Evolutionary conservation across 495 filamentous ascomycete genomes (phyloP), one percentile per base, ranked within the genome.

Genomic region (Penicillium lagena): DNA sequence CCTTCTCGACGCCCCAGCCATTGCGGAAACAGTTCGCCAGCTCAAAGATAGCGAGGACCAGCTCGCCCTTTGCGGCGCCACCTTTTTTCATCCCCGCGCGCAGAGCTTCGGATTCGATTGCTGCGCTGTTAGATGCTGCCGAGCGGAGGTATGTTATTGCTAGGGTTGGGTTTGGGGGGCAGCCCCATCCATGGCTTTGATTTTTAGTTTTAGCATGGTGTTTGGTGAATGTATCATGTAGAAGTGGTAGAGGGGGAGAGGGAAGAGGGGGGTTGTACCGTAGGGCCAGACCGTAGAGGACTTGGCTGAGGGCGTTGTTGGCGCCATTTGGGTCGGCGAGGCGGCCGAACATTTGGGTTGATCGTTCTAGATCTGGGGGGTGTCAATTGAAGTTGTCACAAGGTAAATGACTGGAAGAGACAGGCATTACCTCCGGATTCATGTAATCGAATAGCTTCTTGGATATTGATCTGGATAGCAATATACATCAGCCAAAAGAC

Each of bases 11-110:
- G 39, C 93, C 93, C 94, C 93, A 97, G 22, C 90, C 93, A 66
- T 97, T 82, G 35, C 94, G 85, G 72, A 95, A 97, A 59, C 86
- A 95, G 67, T 97, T 96, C 28, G 86, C 93, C 12, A 78, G 62
- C 52, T 99, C 93, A 61, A 90, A 97, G 43, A 99, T 96, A 11
- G 93, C 93, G 29, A 97, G 83, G n/a, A 96, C 86, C 40, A 99
- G 80, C 68, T 99, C 94, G 35, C 93, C 91, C 67, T 99, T 99
- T 31, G 91, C 93, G 29, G 86, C 80, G 42, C 94, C 93, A 35
- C 93, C 93, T 63, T 91, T 94, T 70, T 90, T 93, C 63, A 90
- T 76, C 6, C 91, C 90, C 12, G 90, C 84, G 45, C 80, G 67
- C 15, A 97, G 78, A 9, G 93, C 93, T 46, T 86, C 72, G 10